phyloP scores from a whole-genome alignment of 768 basidiomycete species.

The Mrakia blollopis region DNA sequence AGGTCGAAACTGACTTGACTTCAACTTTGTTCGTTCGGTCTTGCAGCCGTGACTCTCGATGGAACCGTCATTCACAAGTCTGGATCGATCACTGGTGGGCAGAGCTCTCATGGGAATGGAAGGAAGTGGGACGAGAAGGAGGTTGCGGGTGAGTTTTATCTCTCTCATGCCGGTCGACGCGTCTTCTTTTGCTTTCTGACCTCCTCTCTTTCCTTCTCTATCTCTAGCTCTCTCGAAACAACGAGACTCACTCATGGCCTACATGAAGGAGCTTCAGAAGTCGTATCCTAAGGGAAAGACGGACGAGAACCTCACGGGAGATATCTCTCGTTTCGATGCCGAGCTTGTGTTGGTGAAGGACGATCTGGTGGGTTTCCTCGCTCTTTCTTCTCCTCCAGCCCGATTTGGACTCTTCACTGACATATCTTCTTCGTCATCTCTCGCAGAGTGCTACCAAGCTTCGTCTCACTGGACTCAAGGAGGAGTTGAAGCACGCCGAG shows the following conservation, averaged over 20 bases:
- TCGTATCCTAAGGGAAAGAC: constrained; percentile 75
- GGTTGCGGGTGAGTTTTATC: constrained; percentile 60
- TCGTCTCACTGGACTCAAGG: constrained; percentile 69
- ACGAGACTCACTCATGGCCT: constrained; percentile 64
- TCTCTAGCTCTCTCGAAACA: constrained; percentile 54
- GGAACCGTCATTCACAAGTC: constrained; percentile 97
- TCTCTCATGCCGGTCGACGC: not conserved
- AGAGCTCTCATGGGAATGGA: constrained; percentile 64
- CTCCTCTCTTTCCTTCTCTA: not conserved
- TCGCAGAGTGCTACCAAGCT: constrained; percentile 66
- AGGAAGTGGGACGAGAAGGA: constrained; percentile 96
- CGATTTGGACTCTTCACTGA: too few species aligned
- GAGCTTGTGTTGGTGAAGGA: constrained; percentile 69
- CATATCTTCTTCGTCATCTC: not conserved
- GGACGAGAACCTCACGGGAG: constrained; percentile 70
- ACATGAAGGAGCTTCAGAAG: constrained; percentile 77
- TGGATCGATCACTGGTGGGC: constrained; percentile 92
- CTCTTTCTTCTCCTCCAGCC: not conserved
- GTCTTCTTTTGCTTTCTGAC: not conserved
- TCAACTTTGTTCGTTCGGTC: not conserved
- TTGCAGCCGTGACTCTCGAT: constrained; percentile 79
- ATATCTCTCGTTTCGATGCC: constrained; percentile 74
- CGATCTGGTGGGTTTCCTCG: constrained; percentile 64
- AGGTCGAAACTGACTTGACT: constrained; percentile 4
- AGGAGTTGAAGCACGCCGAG: constrained; percentile 76